These are phyloP conservation scores for Lentinus brumalis DNA, from an alignment of 768 basidiomycete species.

Conservation along the genomic window DNA sequence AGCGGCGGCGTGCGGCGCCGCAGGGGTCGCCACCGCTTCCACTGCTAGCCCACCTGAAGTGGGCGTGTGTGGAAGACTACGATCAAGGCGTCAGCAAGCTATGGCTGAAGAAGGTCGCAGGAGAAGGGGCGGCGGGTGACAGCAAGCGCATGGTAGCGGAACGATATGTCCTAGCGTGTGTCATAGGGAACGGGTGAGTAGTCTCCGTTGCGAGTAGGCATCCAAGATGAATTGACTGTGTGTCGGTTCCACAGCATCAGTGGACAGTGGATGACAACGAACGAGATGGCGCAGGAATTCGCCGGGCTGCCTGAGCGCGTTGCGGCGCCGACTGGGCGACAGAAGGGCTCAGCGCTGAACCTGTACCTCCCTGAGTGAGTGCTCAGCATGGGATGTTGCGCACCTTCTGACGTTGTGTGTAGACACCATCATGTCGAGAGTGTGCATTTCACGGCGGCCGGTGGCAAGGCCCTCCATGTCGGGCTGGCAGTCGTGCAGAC, in stretches of 20 bases:
- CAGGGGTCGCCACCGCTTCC: conserved; percentile 1
- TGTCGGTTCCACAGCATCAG: conserved; percentile 50
- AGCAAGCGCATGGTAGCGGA: conserved; percentile 54
- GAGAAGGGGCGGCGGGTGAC: conserved; percentile 44
- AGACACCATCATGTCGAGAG: conserved; percentile 82
- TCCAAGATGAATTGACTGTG: background rate
- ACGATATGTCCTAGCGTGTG: conserved; percentile 67
- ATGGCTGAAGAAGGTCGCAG: conserved; percentile 54
- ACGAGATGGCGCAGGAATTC: conserved; percentile 74
- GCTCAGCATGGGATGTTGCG: background rate
- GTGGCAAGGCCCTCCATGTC: conserved; percentile 50
- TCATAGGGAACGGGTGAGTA: conserved; percentile 69
- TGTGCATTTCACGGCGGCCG: conserved; percentile 57
- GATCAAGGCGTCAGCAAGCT: conserved; percentile 63
- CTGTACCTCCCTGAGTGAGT: conserved; percentile 69
- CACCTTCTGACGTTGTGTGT: background rate
- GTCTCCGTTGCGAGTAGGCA: background rate
- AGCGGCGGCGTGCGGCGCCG: conserved; percentile 18
- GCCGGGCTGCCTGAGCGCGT: conserved; percentile 44
- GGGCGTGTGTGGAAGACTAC: conserved; percentile 76
- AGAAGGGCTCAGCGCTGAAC: conserved; percentile 40
- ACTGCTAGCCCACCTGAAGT: conserved; percentile 50
- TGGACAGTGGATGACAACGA: conserved; percentile 66
- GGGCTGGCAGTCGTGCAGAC: conserved; percentile 75
- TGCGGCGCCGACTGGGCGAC: conserved; percentile 15